phyloP scores from a whole-genome alignment of 148 eudicot genomes.

The Tetragonia tetragonoides region DNA sequence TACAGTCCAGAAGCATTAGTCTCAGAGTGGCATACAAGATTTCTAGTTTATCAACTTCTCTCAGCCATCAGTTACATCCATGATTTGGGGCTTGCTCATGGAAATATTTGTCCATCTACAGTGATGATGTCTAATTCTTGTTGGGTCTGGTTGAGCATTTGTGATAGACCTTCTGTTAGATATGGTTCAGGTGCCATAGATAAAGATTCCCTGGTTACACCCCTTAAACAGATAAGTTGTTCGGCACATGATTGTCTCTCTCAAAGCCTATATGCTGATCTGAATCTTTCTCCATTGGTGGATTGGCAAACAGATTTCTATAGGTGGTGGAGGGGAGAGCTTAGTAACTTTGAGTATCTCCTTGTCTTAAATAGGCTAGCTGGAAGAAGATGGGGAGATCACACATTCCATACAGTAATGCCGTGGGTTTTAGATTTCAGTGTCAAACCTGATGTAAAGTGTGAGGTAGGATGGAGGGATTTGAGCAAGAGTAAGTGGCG shows the following conservation, averaged over 20 bases:
- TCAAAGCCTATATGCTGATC: slow-evolving; percentile 58
- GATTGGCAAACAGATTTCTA: slow-evolving; percentile 73
- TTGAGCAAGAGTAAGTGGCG: slow-evolving; percentile 98
- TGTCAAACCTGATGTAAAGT: slow-evolving; percentile 66
- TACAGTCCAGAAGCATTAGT: slow-evolving; percentile 72
- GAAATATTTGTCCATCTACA: slow-evolving; percentile 61
- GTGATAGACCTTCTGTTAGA: slow-evolving; percentile 39
- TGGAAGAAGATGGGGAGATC: slow-evolving; percentile 99
- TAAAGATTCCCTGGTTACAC: slow-evolving; percentile 23
- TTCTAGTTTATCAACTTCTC: slow-evolving; percentile 76
- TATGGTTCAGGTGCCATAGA: slow-evolving; percentile 23
- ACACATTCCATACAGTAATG: slow-evolving; percentile 92
- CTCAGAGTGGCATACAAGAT: slow-evolving; percentile 69
- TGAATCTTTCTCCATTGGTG: slow-evolving; percentile 42
- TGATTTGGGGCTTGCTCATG: slow-evolving; percentile 75
- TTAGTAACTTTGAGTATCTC: slow-evolving; percentile 89
- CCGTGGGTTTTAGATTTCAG: slow-evolving; percentile 98
- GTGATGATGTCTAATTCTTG: slow-evolving; percentile 58
- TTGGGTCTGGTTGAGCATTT: slow-evolving; percentile 83
- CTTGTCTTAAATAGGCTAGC: slow-evolving; percentile 82
- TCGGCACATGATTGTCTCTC: slow-evolving; percentile 48
- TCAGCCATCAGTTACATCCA: slow-evolving; percentile 80
- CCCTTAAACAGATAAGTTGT: slow-evolving; percentile 27
- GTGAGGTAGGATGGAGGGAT: slow-evolving; percentile 81
- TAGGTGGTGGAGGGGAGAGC: slow-evolving; percentile 84